phyloP scores from a whole-genome alignment of 768 basidiomycete species.

The Macrolepiota dolichaula region DNA sequence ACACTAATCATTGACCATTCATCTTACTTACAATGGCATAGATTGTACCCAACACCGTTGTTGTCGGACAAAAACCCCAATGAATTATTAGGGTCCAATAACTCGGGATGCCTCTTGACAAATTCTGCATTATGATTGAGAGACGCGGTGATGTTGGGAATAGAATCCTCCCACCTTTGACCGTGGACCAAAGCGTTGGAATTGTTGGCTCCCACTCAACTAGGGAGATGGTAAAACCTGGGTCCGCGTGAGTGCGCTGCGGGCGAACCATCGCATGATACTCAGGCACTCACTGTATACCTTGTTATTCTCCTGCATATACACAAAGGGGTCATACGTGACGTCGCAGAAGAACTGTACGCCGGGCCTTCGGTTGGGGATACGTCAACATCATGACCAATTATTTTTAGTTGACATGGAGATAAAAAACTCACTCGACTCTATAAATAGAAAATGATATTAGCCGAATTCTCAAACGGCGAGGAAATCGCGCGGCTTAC shows the following conservation, averaged over 20 bases:
- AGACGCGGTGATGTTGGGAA: neutral
- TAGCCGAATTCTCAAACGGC: conserved; percentile 2
- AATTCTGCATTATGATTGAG: conserved; percentile 49
- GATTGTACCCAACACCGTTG: conserved; percentile 61
- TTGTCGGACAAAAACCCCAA: conserved; percentile 75
- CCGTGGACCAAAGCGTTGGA: conserved; percentile 71
- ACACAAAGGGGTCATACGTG: conserved; percentile 76
- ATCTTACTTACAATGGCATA: conserved; percentile 56
- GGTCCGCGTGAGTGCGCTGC: neutral
- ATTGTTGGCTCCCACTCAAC: conserved; percentile 81
- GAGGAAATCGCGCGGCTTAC: conserved; percentile 21
- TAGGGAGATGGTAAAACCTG: conserved; percentile 78
- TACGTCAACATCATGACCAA: conserved; percentile 1
- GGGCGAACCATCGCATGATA: neutral
- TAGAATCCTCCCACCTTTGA: conserved; percentile 47
- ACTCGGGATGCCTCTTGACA: conserved; percentile 55
- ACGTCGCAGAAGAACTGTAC: conserved; percentile 78
- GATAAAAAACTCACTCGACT: conserved; percentile 60
- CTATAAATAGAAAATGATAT: conserved; percentile 29
- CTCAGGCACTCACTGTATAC: conserved; percentile 32
- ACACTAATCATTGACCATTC: neutral
- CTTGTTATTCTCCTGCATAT: conserved; percentile 68
- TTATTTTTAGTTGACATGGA: neutral
- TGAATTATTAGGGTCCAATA: conserved; percentile 60
- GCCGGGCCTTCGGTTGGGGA: conserved; percentile 47